phyloP scores from a whole-genome alignment of 202 grass and related monocot genomes.

The Schoenoplectus tabernaemontani region DNA sequence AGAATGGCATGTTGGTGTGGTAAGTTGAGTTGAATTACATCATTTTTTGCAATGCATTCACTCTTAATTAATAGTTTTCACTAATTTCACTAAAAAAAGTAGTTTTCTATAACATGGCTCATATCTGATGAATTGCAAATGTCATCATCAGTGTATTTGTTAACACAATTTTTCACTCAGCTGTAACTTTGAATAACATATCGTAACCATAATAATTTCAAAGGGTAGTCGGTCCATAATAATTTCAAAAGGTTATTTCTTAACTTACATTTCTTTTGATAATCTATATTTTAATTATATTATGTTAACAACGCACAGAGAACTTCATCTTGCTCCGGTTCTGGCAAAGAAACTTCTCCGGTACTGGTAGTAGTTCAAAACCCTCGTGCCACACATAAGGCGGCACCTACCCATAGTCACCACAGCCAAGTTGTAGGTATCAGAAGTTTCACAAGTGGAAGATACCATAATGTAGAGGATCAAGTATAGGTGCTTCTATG shows the following conservation, averaged over 20 bases:
- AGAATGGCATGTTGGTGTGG: conserved; percentile 94
- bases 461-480: conserved; percentile 19
- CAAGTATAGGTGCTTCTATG: conserved; percentile 23
- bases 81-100: neutral
- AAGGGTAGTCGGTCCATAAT: neutral
- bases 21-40: conserved; percentile 34
- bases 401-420: neutral
- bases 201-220: neutral
- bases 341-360: conserved; percentile 34
- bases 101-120: neutral
- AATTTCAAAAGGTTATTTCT: no score
- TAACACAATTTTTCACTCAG: neutral
- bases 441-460: neutral
- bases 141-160: neutral
- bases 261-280: neutral
- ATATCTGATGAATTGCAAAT: neutral
- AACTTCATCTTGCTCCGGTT: conserved; percentile 29
- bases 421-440: neutral
- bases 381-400: conserved; percentile 32
- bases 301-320: conserved; percentile 35
- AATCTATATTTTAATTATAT: neutral
- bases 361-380: conserved; percentile 87
- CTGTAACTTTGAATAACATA: neutral
- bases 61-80: neutral
- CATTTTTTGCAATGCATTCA: neutral